Evolutionary conservation across 352 stramenopile genomes (phyloP), one percentile per base, ranked within the genome.

Genomic region (Phytophthora lateralis): DNA sequence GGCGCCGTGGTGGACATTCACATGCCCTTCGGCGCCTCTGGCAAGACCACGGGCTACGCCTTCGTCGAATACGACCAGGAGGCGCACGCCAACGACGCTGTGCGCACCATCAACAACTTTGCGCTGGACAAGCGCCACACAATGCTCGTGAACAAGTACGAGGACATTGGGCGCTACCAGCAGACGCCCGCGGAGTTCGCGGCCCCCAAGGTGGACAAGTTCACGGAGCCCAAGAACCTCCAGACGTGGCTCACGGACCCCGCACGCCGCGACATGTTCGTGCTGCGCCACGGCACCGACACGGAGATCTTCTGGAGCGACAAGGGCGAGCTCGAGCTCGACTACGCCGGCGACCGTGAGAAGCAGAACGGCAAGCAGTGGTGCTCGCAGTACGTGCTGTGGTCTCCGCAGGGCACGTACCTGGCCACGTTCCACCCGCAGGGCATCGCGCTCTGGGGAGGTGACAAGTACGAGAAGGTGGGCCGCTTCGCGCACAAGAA

Each of bases 371-470:
- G 96, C 44, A 97, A 98, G 67, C 80, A 94, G 69, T 99, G 97
- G 97, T 99, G 97, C 79, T 97, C 98, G 66, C 94, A 98, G 71
- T 99, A 99, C 72, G 93, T 98, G 48, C 80, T 98, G 66, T 99
- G 98, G 98, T 98, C 86, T 52, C 96, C 97, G 6, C 91, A 98
- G 47, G 98, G 98, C 52, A 97, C 84, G 54, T 99, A 99, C 75
- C 80, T 99, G 43, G 93, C 95, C 18, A 99, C 98, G n/a, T 98
- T 99, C 55, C 97, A 99, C 64, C 82, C 83, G 18, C 96, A 97
- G 59, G 98, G 98, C 50, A 95, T 99, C 39, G 98, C 98, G 51
- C 78, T 99, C 27, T 99, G 98, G 98, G 97, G 94, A 30, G 97
- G 96, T 35, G 82, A 95, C 52, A 93, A 96, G 53, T 99, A 98